Evolutionary conservation across 139 green algal species (phyloP).

Genomic region (Penium margaritaceum): DNA sequence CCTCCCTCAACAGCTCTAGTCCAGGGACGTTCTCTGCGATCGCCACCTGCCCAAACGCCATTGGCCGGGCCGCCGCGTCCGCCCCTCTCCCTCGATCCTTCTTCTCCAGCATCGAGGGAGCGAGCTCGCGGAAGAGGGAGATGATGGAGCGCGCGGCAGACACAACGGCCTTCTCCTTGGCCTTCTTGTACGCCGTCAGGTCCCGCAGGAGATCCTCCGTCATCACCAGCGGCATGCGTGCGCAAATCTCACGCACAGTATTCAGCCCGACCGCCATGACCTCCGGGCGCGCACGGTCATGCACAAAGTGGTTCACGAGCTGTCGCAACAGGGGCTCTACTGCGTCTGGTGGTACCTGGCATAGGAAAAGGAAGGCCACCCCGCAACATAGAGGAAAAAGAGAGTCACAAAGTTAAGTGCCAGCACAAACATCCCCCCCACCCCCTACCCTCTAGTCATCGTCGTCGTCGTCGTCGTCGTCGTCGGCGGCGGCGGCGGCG

Average conservation of each 20-base stretch:
- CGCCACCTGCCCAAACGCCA: slow-evolving; percentile 37
- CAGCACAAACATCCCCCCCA: neutral
- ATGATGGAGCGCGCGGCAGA: slow-evolving; percentile 70
- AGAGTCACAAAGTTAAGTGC: neutral
- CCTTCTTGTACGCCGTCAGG: slow-evolving; percentile 75
- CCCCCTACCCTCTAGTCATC: neutral
- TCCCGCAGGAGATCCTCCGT: slow-evolving; percentile 76
- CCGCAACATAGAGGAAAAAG: too few species aligned
- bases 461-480: neutral
- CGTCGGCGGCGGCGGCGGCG: too few species aligned
- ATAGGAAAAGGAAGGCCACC: neutral
- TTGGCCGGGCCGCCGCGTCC: slow-evolving; percentile 50
- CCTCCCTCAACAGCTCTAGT: slow-evolving; percentile 72
- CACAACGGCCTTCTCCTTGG: slow-evolving; percentile 74
- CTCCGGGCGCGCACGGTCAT: slow-evolving; percentile 69
- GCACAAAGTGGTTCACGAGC: slow-evolving; percentile 90
- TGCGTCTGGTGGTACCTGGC: slow-evolving; percentile 75
- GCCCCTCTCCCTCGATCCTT: slow-evolving; percentile 68
- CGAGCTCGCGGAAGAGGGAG: slow-evolving; percentile 48
- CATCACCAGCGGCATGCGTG: slow-evolving; percentile 76
- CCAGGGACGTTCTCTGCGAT: slow-evolving; percentile 61
- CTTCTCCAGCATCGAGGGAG: slow-evolving; percentile 81
- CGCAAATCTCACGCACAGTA: slow-evolving; percentile 81
- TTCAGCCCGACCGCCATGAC: slow-evolving; percentile 81
- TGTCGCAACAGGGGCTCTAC: slow-evolving; percentile 80